phyloP scores from a whole-genome alignment of 352 stramenopile genomes.

The Aphanomyces cochlioides region DNA sequence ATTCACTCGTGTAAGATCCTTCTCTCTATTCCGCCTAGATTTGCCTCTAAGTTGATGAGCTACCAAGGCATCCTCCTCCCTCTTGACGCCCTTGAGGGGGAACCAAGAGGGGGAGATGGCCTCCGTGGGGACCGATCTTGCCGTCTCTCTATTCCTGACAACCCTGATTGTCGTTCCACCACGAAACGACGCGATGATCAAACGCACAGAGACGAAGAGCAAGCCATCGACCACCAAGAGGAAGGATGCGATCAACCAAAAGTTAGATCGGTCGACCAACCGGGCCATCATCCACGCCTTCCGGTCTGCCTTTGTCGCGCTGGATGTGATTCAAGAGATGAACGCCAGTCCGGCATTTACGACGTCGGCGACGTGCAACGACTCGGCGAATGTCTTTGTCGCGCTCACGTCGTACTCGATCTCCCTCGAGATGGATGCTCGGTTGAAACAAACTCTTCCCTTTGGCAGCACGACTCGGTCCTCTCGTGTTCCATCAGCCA shows the following conservation, averaged over 20 bases:
- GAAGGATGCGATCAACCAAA: slow-evolving; percentile 10
- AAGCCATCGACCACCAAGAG: neutral
- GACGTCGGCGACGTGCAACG: neutral
- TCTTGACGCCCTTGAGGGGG: too few species aligned
- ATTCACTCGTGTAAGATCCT: too few species aligned
- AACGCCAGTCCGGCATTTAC: neutral
- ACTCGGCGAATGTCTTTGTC: slow-evolving; percentile 9
- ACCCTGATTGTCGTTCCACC: too few species aligned
- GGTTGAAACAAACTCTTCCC: slow-evolving; percentile 3
- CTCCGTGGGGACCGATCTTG: too few species aligned
- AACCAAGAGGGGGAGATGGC: too few species aligned
- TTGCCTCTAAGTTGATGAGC: too few species aligned
- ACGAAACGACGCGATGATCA: too few species aligned
- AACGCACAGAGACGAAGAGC: too few species aligned
- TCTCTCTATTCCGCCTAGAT: too few species aligned
- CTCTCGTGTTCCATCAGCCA: neutral
- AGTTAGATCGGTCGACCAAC: slow-evolving; percentile 17
- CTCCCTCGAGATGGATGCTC: neutral
- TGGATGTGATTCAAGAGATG: slow-evolving; percentile 7
- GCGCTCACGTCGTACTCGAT: slow-evolving; percentile 13
- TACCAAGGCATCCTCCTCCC: too few species aligned
- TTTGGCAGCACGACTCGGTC: neutral
- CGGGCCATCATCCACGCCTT: slow-evolving; percentile 26
- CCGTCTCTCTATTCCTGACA: too few species aligned
- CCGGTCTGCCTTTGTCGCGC: slow-evolving; percentile 17